A percentile compares a stretch with the other conserved stretches of the same genome.
These are phyloP conservation scores for Mortierella sp. DNA, from an alignment of 371 early-diverging fungal genomes.

Conservation along the genomic window DNA sequence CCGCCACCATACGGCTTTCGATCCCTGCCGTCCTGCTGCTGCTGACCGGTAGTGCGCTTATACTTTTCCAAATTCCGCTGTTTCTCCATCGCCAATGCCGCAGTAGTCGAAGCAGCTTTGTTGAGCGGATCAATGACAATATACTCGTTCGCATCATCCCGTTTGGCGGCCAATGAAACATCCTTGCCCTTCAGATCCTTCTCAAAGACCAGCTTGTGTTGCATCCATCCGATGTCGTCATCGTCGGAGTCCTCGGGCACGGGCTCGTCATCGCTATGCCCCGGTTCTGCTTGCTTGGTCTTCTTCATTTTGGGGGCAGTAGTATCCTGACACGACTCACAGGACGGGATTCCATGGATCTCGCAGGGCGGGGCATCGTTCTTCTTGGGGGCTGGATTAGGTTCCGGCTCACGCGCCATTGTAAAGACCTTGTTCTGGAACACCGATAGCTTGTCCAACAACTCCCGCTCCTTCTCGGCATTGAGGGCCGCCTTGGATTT, in stretches of 20 bases:
- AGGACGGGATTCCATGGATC: conserved; percentile 74
- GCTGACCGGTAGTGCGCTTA: conserved; percentile 13
- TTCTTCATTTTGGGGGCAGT: conserved; percentile 17
- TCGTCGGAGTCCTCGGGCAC: conserved; percentile 39
- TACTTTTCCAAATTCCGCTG: conserved; percentile 23
- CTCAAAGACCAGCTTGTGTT: conserved; percentile 77
- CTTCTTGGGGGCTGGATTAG: conserved; percentile 44
- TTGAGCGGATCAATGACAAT: conserved; percentile 80
- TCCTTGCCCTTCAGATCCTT: conserved; percentile 78
- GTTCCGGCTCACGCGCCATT: conserved; percentile 40
- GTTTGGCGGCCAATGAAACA: conserved; percentile 63
- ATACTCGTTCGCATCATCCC: conserved; percentile 79
- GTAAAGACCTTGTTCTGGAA: conserved; percentile 58
- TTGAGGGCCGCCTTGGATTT: conserved; percentile 18
- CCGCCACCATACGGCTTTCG: conserved; percentile 10
- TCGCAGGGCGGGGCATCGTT: conserved; percentile 63
- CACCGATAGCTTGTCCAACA: conserved; percentile 60
- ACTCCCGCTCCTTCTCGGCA: conserved; percentile 41
- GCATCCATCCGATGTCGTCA: conserved; percentile 76
- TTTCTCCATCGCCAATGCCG: conserved; percentile 39
- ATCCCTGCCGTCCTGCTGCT: conserved; percentile 14
- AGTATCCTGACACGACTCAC: conserved; percentile 73
- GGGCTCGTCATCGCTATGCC: not conserved
- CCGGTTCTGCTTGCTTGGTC: not conserved
- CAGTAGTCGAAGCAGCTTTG: conserved; percentile 39